Evolutionary conservation across 164 flowering plant species (phyloP).

Genomic region (Macadamia tetraphylla): DNA sequence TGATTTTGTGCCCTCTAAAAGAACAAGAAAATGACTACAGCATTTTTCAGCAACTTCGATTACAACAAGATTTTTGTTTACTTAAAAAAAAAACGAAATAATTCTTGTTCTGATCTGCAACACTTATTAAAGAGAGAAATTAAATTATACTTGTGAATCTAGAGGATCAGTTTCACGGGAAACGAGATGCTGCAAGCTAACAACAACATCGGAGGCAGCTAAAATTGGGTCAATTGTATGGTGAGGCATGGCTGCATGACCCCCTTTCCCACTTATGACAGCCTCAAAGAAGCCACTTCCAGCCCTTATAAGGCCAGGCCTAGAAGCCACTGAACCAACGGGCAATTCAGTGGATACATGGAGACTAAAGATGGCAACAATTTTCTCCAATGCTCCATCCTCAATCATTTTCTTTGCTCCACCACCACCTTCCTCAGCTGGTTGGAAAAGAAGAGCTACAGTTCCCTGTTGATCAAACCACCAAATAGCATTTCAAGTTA

Average conservation of each 20-base stretch:
- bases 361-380: constrained; percentile 63
- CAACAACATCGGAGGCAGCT: constrained; percentile 68
- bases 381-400: constrained; percentile 48
- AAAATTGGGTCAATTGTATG: constrained; percentile 71
- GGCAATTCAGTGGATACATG: constrained; percentile 40
- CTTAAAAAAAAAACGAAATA: no score
- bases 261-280: constrained; percentile 69
- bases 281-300: constrained; percentile 75
- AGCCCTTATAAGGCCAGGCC: constrained; percentile 62
- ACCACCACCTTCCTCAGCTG: constrained; percentile 78
- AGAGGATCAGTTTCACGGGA: constrained; percentile 85
- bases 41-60: no score
- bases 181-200: constrained; percentile 72
- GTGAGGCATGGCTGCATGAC: constrained; percentile 83
- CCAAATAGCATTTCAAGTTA: neutral
- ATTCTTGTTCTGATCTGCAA: neutral
- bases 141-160: constrained; percentile 53
- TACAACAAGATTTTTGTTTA: no score
- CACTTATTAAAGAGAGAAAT: neutral
- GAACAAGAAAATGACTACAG: no score
- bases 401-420: constrained; percentile 66
- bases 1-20: no score
- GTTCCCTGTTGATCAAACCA: constrained; percentile 47
- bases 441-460: constrained; percentile 74
- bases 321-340: constrained; percentile 45